Evolutionary conservation across 2,329 filamentous ascomycete genomes (phyloP), one percentile per base, ranked within the genome.

Genomic region (Epichloe sylvatica): DNA sequence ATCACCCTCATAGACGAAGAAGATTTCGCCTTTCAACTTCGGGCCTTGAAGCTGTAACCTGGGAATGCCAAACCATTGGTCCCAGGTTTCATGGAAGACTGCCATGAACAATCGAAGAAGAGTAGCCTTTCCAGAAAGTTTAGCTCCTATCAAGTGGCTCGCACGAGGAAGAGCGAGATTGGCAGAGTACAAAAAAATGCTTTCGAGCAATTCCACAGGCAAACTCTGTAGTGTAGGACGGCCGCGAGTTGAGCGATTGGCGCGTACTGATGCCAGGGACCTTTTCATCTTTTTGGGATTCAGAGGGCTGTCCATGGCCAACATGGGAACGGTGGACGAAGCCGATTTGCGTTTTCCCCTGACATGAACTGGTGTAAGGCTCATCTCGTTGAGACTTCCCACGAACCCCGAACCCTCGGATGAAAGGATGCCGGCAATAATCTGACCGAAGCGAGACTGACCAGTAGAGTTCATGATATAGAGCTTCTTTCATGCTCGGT

Each of bases 201-300:
- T 64, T 57, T 78, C 74, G 12, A 80, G 66, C 23, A 80, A 64
- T 58, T 80, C 77, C 6, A 70, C 58, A 0, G 77, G 77, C 8
- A 80, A 61, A 33, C 56, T 57, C 46, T 67, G 60, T 21, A 69
- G 55, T 11, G 43, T 58, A 4, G 56, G 47, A 15, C 60, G 59
- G 25, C 49, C 55, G 21, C 60, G 60, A 12, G 54, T 49, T 13
- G 58, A 50, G 41, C 62, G 60, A 8, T 55, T 51, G 21, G 61
- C 57, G 19, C 65, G 54, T 40, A 66, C 61, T n/a, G 57, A 55
- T 9, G 58, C 56, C 8, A 67, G 53, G 0, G 60, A 61, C 23
- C 56, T 59, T 43, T 57, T 63, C 50, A 55, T 57, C 53, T 60
- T 64, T 33, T 60, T 60, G 11, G 47, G 38, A 11, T 39, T 8